A percentile compares a stretch with the other conserved stretches of the same genome.
phyloP scores from a whole-genome alignment of 164 flowering plant genomes.

The Kalanchoe fedtschenkoi region DNA sequence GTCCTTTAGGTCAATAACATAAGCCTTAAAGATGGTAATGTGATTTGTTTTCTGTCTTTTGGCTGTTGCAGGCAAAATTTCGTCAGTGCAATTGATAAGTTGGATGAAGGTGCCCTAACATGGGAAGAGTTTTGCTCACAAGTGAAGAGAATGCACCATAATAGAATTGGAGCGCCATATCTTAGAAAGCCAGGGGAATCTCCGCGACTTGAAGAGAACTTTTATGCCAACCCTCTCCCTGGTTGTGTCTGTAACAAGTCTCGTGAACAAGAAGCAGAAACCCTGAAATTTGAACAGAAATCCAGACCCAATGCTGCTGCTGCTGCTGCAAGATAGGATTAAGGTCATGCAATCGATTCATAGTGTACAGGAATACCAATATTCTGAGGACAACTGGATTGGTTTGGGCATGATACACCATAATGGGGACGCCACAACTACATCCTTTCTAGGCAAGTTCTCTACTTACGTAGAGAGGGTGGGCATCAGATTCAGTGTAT shows the following conservation, averaged over 20 bases:
- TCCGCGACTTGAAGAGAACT: slow-evolving; percentile 24
- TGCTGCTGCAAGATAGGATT: not conserved
- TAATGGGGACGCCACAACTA: not conserved
- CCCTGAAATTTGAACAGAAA: not conserved
- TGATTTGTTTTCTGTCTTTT: not conserved
- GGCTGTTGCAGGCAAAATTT: slow-evolving; percentile 20
- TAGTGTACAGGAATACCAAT: not conserved
- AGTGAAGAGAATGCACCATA: slow-evolving; percentile 19
- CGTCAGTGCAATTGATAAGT: slow-evolving; percentile 23
- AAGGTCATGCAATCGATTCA: not conserved
- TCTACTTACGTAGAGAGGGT: not conserved
- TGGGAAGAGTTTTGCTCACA: slow-evolving; percentile 26
- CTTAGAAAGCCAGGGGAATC: slow-evolving; percentile 9
- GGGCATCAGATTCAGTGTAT: not conserved
- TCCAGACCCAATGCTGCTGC: not conserved
- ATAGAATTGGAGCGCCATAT: slow-evolving; percentile 29
- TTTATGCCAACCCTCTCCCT: slow-evolving; percentile 42
- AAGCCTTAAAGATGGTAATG: not conserved
- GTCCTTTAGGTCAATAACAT: not conserved
- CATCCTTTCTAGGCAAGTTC: not conserved
- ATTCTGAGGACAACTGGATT: not conserved
- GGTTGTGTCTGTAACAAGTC: slow-evolving; percentile 30
- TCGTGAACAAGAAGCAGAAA: not conserved
- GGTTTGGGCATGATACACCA: not conserved
- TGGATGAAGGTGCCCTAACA: slow-evolving; percentile 19